phyloP scores from a whole-genome alignment of 345 rosid genomes.

The Psidium guajava region DNA sequence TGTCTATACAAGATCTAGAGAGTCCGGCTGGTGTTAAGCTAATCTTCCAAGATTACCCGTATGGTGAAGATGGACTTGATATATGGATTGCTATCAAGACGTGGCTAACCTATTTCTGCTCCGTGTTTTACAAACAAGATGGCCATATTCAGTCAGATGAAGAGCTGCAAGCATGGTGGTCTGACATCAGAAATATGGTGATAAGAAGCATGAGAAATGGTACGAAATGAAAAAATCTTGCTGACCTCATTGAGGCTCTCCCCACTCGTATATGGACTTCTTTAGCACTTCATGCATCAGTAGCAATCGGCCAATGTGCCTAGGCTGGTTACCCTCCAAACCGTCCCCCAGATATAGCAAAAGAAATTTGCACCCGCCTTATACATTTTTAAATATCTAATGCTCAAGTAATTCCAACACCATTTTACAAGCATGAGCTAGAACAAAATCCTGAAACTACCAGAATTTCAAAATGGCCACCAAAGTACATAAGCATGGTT shows the following conservation, averaged over 20 bases:
- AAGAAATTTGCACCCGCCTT: background rate
- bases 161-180: constrained; percentile 66
- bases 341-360: constrained; percentile 50
- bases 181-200: constrained; percentile 39
- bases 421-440: background rate
- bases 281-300: constrained; percentile 48
- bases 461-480: background rate
- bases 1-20: constrained; percentile 31
- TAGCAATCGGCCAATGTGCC: constrained; percentile 49
- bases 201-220: constrained; percentile 37
- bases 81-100: constrained; percentile 41
- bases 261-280: constrained; percentile 53
- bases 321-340: constrained; percentile 48
- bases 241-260: constrained; percentile 24
- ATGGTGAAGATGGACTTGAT: constrained; percentile 50
- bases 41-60: constrained; percentile 47
- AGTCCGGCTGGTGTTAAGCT: constrained; percentile 29
- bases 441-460: background rate
- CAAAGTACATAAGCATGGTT: constrained; percentile 33
- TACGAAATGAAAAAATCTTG: constrained; percentile 16
- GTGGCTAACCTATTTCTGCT: constrained; percentile 45
- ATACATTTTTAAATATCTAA: background rate
- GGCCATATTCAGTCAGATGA: constrained; percentile 22
- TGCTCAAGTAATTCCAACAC: background rate
- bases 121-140: constrained; percentile 36